A percentile compares a stretch with the other conserved stretches of the same genome.
These are phyloP conservation scores for Volvariella surrecta DNA, from an alignment of 1,284 basidiomycete species.

Conservation along the genomic window DNA sequence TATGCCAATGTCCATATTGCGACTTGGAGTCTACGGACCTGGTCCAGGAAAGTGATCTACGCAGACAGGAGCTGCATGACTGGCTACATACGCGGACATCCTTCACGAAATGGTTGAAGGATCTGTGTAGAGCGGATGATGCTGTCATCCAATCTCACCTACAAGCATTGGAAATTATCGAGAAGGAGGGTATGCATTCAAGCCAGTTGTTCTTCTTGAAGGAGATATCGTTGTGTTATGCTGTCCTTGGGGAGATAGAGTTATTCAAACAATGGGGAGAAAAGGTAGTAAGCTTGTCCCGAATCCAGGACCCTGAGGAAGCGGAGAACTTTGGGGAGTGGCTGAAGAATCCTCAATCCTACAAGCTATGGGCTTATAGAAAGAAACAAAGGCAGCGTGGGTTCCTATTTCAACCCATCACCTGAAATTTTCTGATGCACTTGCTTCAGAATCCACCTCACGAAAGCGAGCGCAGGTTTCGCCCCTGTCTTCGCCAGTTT, in stretches of 20 bases:
- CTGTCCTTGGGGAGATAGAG: slow-evolving; percentile 24
- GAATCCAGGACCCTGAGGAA: slow-evolving; percentile 17
- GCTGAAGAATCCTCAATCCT: slow-evolving; percentile 18
- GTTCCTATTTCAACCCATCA: slow-evolving; percentile 1
- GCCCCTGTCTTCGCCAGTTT: too few species aligned
- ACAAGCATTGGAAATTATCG: slow-evolving; percentile 24
- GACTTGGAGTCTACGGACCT: slow-evolving; percentile 12
- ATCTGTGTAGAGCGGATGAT: slow-evolving; percentile 26
- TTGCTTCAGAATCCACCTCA: too few species aligned
- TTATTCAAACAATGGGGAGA: slow-evolving; percentile 23
- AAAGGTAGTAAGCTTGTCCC: slow-evolving; percentile 15
- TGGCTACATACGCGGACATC: slow-evolving; percentile 27
- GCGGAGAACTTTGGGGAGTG: slow-evolving; percentile 18
- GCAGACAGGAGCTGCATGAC: slow-evolving; percentile 19
- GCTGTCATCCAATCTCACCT: slow-evolving; percentile 24
- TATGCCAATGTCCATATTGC: slow-evolving; percentile 25
- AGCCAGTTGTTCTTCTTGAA: slow-evolving; percentile 24
- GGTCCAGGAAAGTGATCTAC: slow-evolving; percentile 17
- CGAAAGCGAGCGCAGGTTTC: too few species aligned
- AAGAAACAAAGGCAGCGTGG: slow-evolving; percentile 15
- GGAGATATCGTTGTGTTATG: slow-evolving; percentile 27
- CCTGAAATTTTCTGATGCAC: not conserved
- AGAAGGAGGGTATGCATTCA: slow-evolving; percentile 26
- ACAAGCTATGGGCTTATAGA: slow-evolving; percentile 20
- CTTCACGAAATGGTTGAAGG: slow-evolving; percentile 26